These are phyloP conservation scores for Lactarius psammicola DNA, from an alignment of 768 basidiomycete genomes.

Conservation along the genomic window DNA sequence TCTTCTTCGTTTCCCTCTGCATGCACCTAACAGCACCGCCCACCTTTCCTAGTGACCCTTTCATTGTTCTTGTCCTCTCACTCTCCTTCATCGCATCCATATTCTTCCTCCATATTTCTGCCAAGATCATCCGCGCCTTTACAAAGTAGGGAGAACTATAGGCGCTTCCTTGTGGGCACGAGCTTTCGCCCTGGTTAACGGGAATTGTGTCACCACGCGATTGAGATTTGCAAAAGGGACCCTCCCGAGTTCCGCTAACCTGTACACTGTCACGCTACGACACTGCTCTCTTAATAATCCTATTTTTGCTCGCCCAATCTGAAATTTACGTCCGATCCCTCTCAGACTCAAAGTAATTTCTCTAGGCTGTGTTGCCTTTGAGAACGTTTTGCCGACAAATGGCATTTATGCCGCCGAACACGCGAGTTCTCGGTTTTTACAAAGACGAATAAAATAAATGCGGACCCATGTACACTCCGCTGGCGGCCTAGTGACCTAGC, in stretches of 20 bases:
- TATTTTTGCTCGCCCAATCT: not conserved
- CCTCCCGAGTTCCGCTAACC: not conserved
- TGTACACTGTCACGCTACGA: conserved; percentile 15
- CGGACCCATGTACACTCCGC: not conserved
- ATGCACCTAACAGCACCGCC: conserved; percentile 4
- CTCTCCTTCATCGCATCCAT: conserved; percentile 97
- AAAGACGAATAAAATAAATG: not conserved
- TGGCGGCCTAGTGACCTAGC: conserved; percentile 20
- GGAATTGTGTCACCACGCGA: not conserved
- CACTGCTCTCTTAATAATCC: conserved; percentile 1
- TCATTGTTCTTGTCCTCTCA: conserved; percentile 93
- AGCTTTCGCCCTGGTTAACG: not conserved
- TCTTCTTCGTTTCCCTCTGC: not conserved
- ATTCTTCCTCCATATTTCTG: conserved; percentile 97
- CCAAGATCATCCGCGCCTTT: conserved; percentile 89
- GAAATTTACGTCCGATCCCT: not conserved
- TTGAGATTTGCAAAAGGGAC: not conserved
- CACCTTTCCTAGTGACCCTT: conserved; percentile 70
- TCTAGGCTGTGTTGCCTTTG: conserved; percentile 1
- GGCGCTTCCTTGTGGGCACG: not conserved
- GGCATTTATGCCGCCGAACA: conserved; percentile 17
- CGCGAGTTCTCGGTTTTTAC: not conserved
- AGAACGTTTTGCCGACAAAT: conserved; percentile 12
- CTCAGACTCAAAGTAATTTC: not conserved
- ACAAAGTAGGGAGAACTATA: conserved; percentile 38